These are phyloP conservation scores for Geotrichum histeridarum DNA, from an alignment of 1,139 yeast species.

Conservation along the genomic window DNA sequence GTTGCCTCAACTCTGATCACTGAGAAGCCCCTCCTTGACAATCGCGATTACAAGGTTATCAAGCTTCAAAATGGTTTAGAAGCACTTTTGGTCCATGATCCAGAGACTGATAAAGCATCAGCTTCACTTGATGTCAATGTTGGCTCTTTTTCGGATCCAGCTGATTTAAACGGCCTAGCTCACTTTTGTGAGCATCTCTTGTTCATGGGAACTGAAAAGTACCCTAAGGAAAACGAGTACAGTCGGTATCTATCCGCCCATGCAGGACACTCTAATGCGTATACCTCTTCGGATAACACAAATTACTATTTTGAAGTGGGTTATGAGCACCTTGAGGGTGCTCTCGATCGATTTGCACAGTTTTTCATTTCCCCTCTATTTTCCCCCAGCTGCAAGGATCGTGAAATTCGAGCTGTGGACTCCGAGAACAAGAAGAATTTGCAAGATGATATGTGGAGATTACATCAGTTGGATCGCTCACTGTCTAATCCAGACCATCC, in stretches of 20 bases:
- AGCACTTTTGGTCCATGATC: constrained; percentile 75
- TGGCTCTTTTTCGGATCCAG: constrained; percentile 81
- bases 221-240: constrained; percentile 88
- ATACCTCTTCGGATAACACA: constrained; percentile 83
- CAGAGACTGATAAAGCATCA: constrained; percentile 83
- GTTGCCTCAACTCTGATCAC: constrained; percentile 7
- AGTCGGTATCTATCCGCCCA: constrained; percentile 69
- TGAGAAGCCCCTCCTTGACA: constrained; percentile 48
- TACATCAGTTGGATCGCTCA: constrained; percentile 76
- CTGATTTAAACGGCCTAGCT: constrained; percentile 75
- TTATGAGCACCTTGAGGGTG: constrained; percentile 72
- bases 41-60: constrained; percentile 65
- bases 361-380: constrained; percentile 86
- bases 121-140: constrained; percentile 91
- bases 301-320: constrained; percentile 86
- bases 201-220: constrained; percentile 94
- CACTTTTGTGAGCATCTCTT: constrained; percentile 94
- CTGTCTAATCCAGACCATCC: constrained; percentile 69
- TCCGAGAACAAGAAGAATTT: constrained; percentile 92
- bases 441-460: constrained; percentile 85
- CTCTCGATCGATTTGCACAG: constrained; percentile 87
- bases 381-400: constrained; percentile 72
- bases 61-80: constrained; percentile 62
- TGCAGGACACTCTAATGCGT: constrained; percentile 69
- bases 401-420: constrained; percentile 92